Evolutionary conservation across 208 protist species (phyloP).

Genomic region (Acanthamoeba sp.): DNA sequence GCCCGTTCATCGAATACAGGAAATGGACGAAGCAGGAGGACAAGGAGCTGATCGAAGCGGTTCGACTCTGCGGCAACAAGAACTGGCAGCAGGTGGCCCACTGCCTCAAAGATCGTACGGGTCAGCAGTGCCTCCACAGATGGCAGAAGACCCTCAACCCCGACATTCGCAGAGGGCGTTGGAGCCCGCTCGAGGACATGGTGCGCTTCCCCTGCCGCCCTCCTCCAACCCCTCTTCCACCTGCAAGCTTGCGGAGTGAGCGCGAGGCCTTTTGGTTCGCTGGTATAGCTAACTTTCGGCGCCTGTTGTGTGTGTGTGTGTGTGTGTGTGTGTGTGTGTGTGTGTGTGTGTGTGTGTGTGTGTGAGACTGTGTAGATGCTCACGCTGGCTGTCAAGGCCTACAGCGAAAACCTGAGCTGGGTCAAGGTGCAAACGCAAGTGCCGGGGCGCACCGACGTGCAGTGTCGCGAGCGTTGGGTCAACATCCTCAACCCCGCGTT

Average conservation of each 20-base stretch:
- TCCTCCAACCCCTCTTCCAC: no score
- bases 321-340: no score
- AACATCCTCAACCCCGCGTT: slow-evolving; percentile 87
- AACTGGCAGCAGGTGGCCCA: slow-evolving; percentile 87
- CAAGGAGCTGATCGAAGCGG: slow-evolving; percentile 64
- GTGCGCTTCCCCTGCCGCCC: no score
- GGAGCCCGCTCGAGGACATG: slow-evolving; percentile 83
- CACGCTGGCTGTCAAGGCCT: slow-evolving; percentile 80
- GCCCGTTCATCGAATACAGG: no score
- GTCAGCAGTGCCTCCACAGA: slow-evolving; percentile 89
- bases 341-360: no score
- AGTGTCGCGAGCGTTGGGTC: slow-evolving; percentile 88
- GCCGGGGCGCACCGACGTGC: slow-evolving; percentile 86
- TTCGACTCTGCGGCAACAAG: slow-evolving; percentile 81
- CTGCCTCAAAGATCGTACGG: slow-evolving; percentile 81
- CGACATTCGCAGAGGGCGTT: slow-evolving; percentile 83
- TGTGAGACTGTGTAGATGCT: slow-evolving; percentile 71
- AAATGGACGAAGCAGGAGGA: slow-evolving; percentile 87
- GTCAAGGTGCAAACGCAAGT: slow-evolving; percentile 85
- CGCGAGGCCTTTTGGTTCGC: no score
- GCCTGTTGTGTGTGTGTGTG: no score
- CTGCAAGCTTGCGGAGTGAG: no score
- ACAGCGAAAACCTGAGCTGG: slow-evolving; percentile 80
- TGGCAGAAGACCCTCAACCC: slow-evolving; percentile 88
- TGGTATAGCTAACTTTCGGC: no score